Percentiles rank a stretch among this genome's conserved stretches.
Evolutionary conservation across 2,329 filamentous ascomycete species (phyloP).

Genomic region (Hypoxylon sp.): DNA sequence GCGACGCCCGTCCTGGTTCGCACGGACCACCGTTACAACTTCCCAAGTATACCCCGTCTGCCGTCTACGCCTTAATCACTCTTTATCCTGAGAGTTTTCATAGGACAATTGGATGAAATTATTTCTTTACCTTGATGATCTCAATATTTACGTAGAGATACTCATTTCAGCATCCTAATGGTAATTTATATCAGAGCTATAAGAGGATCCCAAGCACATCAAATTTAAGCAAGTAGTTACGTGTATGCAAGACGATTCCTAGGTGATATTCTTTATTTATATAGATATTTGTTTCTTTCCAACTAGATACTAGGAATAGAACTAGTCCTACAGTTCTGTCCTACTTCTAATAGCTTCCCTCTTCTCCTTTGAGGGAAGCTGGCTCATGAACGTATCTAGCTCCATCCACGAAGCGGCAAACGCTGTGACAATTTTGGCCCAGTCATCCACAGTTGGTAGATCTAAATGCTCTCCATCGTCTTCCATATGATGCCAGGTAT

Average conservation of each 20-base stretch:
- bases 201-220: too few relatives aligned
- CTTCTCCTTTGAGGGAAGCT: constrained; percentile 33
- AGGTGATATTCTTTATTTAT: background rate
- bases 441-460: constrained; percentile 84
- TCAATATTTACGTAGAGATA: too few relatives aligned
- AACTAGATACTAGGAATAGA: background rate
- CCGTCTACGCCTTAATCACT: too few relatives aligned
- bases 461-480: constrained; percentile 92
- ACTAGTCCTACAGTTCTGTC: constrained; percentile 27
- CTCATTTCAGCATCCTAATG: too few relatives aligned
- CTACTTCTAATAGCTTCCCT: constrained; percentile 40
- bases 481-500: constrained; percentile 86
- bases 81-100: too few relatives aligned
- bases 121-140: too few relatives aligned
- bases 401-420: constrained; percentile 96
- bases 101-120: too few relatives aligned
- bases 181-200: too few relatives aligned
- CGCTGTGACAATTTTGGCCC: constrained; percentile 85
- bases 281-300: background rate
- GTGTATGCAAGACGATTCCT: background rate
- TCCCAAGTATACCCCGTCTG: background rate
- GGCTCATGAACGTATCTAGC: constrained; percentile 61
- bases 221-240: background rate
- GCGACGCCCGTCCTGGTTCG: background rate
- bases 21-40: background rate